Evolutionary conservation across 345 rosid species (phyloP).

Genomic region (Eucalyptus tenuipes): DNA sequence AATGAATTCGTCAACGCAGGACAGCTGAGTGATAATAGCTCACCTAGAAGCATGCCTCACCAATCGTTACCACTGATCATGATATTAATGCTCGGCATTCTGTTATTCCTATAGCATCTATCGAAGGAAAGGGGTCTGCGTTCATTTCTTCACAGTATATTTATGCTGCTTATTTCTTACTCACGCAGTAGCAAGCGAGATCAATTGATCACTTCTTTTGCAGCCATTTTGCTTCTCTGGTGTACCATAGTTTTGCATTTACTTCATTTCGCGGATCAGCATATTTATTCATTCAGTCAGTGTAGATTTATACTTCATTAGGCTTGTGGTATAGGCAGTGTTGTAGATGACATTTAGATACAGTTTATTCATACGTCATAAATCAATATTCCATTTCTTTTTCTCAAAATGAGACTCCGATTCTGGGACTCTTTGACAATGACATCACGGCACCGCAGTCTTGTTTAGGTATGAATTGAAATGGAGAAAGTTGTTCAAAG

Average conservation of each 20-base stretch:
- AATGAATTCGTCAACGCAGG: slow-evolving; percentile 72
- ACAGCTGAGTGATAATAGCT: slow-evolving; percentile 24
- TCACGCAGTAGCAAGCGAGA: not conserved
- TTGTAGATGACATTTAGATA: not conserved
- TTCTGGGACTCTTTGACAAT: not conserved
- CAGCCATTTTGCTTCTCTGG: not conserved
- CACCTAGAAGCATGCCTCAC: slow-evolving; percentile 2
- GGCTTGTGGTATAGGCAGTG: not conserved
- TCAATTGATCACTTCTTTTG: not conserved
- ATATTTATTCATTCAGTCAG: not conserved
- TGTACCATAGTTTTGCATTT: not conserved
- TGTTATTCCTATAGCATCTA: slow-evolving; percentile 31
- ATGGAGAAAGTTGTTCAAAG: not conserved
- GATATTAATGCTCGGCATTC: slow-evolving; percentile 2
- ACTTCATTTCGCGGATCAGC: not conserved
- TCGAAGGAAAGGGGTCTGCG: not conserved
- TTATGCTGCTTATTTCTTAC: not conserved
- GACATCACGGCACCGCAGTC: not conserved
- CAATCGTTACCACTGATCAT: not conserved
- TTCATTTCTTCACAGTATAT: not conserved
- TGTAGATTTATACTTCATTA: not conserved
- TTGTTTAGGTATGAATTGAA: not conserved
- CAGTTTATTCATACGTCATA: not conserved
- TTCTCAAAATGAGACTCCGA: not conserved
- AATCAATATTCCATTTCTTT: not conserved